Conservation (phyloP, 495 filamentous ascomycete species). For the Ascodesmis nigricans region DNA sequence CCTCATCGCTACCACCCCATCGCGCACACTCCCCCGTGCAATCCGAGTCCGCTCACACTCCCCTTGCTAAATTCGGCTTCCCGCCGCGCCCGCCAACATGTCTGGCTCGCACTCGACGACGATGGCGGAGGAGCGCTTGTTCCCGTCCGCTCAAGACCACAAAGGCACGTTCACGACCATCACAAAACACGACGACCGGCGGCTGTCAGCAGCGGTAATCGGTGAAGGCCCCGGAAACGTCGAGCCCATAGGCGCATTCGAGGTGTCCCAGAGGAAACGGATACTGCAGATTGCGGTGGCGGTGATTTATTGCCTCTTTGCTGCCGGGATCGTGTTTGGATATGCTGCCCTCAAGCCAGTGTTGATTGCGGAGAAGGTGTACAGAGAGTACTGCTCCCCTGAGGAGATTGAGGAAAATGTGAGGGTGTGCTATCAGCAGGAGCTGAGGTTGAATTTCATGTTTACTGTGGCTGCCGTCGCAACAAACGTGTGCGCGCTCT, state of each 20-base stretch:
- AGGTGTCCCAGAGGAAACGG: constrained; percentile 41
- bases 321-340: constrained; percentile 61
- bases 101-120: constrained; percentile 10
- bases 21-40: too few species aligned
- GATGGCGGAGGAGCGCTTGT: constrained; percentile 17
- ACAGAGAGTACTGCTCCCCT: constrained; percentile 37
- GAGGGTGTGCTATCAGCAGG: constrained; percentile 47
- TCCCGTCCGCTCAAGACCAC: constrained; percentile 15
- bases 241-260: constrained; percentile 42
- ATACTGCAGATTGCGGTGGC: constrained; percentile 41
- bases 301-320: constrained; percentile 61
- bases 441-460: constrained; percentile 77
- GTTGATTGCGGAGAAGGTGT: constrained; percentile 53
- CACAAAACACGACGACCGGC: neutral
- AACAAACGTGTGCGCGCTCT: constrained; percentile 50
- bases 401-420: constrained; percentile 38
- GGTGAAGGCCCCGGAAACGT: constrained; percentile 12
- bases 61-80: neutral
- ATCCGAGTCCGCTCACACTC: too few species aligned
- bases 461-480: constrained; percentile 80
- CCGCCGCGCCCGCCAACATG: neutral
- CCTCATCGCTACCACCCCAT: too few species aligned
- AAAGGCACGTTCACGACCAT: constrained; percentile 7
- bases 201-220: constrained; percentile 6
- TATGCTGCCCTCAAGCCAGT: constrained; percentile 73